phyloP scores from a whole-genome alignment of 495 filamentous ascomycete genomes.

The Haplographium delicatum region DNA sequence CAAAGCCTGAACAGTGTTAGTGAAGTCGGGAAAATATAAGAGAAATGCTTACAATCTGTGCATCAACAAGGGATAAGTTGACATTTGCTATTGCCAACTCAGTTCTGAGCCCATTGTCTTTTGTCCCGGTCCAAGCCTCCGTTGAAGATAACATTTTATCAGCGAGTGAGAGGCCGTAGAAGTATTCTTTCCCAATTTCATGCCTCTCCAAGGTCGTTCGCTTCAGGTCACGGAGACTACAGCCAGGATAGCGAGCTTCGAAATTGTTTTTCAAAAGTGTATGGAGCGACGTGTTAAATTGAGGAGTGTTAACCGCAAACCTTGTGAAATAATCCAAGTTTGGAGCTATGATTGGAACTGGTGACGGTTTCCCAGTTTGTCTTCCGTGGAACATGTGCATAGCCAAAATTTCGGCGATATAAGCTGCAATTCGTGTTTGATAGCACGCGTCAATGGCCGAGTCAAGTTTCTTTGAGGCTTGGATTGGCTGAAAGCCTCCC shows the following conservation, averaged over 20 bases:
- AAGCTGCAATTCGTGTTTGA: slow-evolving; percentile 69
- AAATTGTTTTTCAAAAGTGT: slow-evolving; percentile 66
- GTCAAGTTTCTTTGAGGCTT: slow-evolving; percentile 36
- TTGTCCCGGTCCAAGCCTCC: slow-evolving; percentile 63
- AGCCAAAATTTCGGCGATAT: slow-evolving; percentile 81
- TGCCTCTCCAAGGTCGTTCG: slow-evolving; percentile 58
- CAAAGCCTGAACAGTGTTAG: slow-evolving; percentile 53
- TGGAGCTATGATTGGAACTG: slow-evolving; percentile 58
- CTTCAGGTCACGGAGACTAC: slow-evolving; percentile 69
- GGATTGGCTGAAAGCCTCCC: slow-evolving; percentile 50
- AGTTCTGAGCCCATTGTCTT: slow-evolving; percentile 62
- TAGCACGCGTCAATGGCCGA: slow-evolving; percentile 44
- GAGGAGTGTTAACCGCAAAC: slow-evolving; percentile 64
- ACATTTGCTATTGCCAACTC: slow-evolving; percentile 83
- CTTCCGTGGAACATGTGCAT: slow-evolving; percentile 82
- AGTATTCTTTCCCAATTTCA: slow-evolving; percentile 66
- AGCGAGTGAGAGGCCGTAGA: slow-evolving; percentile 73
- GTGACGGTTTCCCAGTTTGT: slow-evolving; percentile 58
- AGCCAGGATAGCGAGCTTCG: slow-evolving; percentile 63
- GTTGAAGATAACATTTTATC: slow-evolving; percentile 70
- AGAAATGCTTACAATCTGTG: slow-evolving; percentile 67
- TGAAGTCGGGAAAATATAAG: background rate
- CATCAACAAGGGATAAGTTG: slow-evolving; percentile 86
- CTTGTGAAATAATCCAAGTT: slow-evolving; percentile 67
- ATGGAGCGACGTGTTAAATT: slow-evolving; percentile 83